Percentiles rank a stretch among this genome's conserved stretches.
Conservation (phyloP, 192 early-diverging fungal genomes). For the Coemansia umbellata region DNA sequence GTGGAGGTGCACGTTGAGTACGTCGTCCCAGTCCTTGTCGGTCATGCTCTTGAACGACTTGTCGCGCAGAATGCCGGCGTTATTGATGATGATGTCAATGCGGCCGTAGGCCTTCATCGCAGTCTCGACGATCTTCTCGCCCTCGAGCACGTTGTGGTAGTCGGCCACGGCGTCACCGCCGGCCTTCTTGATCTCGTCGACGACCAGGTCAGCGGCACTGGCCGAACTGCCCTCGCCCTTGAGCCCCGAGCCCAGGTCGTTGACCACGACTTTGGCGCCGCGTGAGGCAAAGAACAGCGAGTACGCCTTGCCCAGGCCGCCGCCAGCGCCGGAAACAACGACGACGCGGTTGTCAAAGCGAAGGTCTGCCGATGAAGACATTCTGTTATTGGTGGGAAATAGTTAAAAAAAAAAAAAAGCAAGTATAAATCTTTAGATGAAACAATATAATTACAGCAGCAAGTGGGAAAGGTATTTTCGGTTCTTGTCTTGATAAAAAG, state of each 20-base stretch:
- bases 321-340: conserved; percentile 94
- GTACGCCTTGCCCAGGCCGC: conserved; percentile 87
- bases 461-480: no score
- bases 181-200: conserved; percentile 81
- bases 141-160: conserved; percentile 96
- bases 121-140: conserved; percentile 96
- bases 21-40: conserved; percentile 96
- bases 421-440: no score
- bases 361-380: conserved; percentile 46
- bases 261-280: conserved; percentile 93
- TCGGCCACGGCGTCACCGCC: conserved; percentile 95
- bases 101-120: conserved; percentile 93
- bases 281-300: conserved; percentile 85
- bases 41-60: conserved; percentile 95
- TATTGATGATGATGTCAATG: conserved; percentile 96
- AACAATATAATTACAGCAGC: no score
- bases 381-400: no score
- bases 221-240: conserved; percentile 73
- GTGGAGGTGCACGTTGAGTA: conserved; percentile 87
- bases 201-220: conserved; percentile 89
- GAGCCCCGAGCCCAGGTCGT: conserved; percentile 83
- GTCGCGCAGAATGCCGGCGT: conserved; percentile 98
- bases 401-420: no score
- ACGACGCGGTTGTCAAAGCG: conserved; percentile 83
- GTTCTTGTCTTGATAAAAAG: no score